These are phyloP conservation scores for Chytriomyces confervae DNA, from an alignment of 192 early-diverging fungal species.

Conservation along the genomic window DNA sequence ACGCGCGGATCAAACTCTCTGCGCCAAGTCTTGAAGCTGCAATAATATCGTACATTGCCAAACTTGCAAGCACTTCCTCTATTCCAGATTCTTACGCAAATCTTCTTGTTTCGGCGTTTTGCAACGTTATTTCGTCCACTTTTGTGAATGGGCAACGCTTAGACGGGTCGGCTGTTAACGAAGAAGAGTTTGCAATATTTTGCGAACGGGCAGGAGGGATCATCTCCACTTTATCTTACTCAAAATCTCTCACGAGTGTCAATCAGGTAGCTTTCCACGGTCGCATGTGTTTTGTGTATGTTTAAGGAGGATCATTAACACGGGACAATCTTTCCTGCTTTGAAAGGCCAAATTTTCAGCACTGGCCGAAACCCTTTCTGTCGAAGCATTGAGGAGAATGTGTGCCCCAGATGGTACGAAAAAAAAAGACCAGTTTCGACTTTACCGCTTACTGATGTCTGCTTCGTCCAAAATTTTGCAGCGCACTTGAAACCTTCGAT, in stretches of 20 bases:
- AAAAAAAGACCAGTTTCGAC: background rate
- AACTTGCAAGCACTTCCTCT: conserved; percentile 31
- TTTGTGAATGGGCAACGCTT: background rate
- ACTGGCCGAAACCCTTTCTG: background rate
- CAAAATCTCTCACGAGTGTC: background rate
- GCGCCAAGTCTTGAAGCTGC: background rate
- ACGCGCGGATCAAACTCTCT: conserved; percentile 10
- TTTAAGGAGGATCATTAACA: too few relatives aligned
- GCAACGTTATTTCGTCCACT: background rate
- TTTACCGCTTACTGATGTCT: background rate
- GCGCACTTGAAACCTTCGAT: background rate
- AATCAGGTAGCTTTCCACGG: background rate
- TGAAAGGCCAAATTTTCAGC: background rate
- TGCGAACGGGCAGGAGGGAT: conserved; percentile 2
- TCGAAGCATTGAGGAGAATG: background rate
- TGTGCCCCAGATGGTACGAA: background rate
- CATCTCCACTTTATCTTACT: background rate
- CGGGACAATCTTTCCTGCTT: background rate
- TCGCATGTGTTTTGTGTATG: too few relatives aligned
- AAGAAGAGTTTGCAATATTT: conserved; percentile 4
- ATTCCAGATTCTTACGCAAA: conserved; percentile 22
- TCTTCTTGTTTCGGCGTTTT: conserved; percentile 2
- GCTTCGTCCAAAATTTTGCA: background rate
- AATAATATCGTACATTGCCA: conserved; percentile 23
- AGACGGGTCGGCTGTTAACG: background rate